Evolutionary conservation across 1,139 yeast genomes (phyloP), one percentile per base, ranked within the genome.

Genomic region (Komagataea norvegica): DNA sequence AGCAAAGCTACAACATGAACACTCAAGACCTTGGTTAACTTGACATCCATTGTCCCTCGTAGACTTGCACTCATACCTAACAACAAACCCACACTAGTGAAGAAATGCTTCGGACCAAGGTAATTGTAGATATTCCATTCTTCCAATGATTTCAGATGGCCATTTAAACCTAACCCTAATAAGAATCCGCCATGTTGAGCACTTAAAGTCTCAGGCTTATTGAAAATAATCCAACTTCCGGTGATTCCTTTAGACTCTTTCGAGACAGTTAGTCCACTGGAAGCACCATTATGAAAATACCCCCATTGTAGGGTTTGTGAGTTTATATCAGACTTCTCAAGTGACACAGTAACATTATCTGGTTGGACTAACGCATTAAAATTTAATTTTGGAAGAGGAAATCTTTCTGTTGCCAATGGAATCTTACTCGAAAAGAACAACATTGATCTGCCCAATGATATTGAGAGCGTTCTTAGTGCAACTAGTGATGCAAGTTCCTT

Each of bases 41-140:
- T 88, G 34, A 80, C 70, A 63, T 91, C 91, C 88, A 84, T 84
- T 0, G 93, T 67, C 1, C 97, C 91, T 47, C 72, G 68, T 46
- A 80, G 67, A 59, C 96, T 86, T 0, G 96, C 96, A 11, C 96
- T 79, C 87, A 91, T 82, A 2, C 99, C 99, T 21, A 93, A 64
- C 24, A 93, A 65, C 31, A 91, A 64, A 0, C 96, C 97, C 27
- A 88, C 80, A 58, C 95, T 85, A 0, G 95, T 86, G 36, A 76
- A 73, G 2, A 83, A 77, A 54, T 86, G 91, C 51, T 93, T 89
- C 1, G 96, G 95, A 0, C 96, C 95, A 36, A 93, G 64, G 48
- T 88, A 89, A 54, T 91, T 89, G 59, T 88, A 93, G 22, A 93
- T 84, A 56, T 89, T 96, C 97, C 98, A 93, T 56, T 91, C 96